Evolutionary conservation across 495 filamentous ascomycete genomes (phyloP), one percentile per base, ranked within the genome.

Genomic region (Neurospora sp.): DNA sequence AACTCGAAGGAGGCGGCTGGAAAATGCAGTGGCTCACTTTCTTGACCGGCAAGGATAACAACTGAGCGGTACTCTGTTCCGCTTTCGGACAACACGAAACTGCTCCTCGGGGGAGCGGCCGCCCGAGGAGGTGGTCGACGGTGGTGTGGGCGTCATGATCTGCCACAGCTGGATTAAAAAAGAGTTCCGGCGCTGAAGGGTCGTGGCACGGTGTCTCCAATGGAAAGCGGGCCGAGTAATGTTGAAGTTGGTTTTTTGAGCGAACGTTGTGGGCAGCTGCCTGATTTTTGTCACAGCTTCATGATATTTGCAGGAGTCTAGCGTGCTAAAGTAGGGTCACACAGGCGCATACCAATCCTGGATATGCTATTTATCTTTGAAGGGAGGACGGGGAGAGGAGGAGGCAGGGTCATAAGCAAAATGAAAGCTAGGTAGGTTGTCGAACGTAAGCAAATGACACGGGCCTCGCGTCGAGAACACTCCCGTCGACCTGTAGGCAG

Each of bases 31-130:
- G 65, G 77, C 92, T 87, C 86, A 97, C 96, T 99, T 99, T 86
- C 96, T 89, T 78, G 94, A 91, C 76, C 96, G 87, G 80, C 96
- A 99, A 31, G 96, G 94, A 71, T 89, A 96, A 80, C 96, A 99
- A 61, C 94, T 97, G 48, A 99, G 86, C 40, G 96, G 96, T 17
- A 99, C 92, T 72, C 96, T 87, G 76, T 99, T 99, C 79, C 96
- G 89, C 83, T 97, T 97, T 75, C 95, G 90, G 70, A 98, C 92
- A 44, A 99, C 90, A 73, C 93, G 90, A 77, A 91, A 98, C 76
- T 94, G 91, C 44, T 89, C 88, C 81, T 97, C 93, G 38, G 94
- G 96, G 48, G 96, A 97, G 73, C 92, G 89, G 53, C 85, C 86
- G 72, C 89, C 87, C 45, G 88, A 90, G 16, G 93, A 94, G 0